Evolutionary conservation across 75 land plant genomes (phyloP).

Genomic region (Pinus albicaulis): DNA sequence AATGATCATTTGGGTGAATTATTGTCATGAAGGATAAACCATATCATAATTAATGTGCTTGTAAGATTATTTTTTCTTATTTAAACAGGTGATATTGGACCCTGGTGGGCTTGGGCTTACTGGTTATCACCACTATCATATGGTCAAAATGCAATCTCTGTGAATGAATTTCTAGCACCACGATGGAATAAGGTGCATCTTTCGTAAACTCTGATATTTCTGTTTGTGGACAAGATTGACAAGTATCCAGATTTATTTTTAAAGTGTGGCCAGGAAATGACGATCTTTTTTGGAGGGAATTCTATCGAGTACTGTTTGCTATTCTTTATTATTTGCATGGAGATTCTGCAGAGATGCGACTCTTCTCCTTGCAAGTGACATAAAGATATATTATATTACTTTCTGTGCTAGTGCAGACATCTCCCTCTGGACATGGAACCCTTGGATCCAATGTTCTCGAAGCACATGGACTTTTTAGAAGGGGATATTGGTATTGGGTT

Average conservation of each 20-base stretch:
- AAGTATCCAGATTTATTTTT: background rate
- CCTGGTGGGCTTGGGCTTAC: slow-evolving; percentile 76
- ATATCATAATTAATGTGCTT: background rate
- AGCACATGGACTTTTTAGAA: slow-evolving; percentile 50
- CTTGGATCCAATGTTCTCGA: slow-evolving; percentile 47
- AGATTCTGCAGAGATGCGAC: background rate
- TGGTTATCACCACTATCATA: slow-evolving; percentile 41
- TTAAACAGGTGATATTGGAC: slow-evolving; percentile 52
- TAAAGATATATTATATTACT: no score
- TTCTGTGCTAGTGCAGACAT: background rate
- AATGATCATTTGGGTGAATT: background rate
- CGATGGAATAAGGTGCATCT: slow-evolving; percentile 24
- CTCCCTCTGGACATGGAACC: slow-evolving; percentile 9
- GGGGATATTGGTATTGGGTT: slow-evolving; percentile 39
- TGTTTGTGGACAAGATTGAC: background rate
- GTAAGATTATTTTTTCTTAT: slow-evolving; percentile 5
- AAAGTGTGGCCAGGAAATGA: no score
- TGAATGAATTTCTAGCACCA: slow-evolving; percentile 35
- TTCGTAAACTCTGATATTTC: background rate
- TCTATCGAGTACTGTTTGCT: background rate
- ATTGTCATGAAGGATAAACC: background rate
- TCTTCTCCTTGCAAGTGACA: no score
- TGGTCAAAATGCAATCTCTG: slow-evolving; percentile 35
- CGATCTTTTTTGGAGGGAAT: no score
- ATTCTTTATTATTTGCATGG: background rate